Evolutionary conservation across 2,329 filamentous ascomycete genomes (phyloP), one percentile per base, ranked within the genome.

Genomic region (Stromatinia cepivora): DNA sequence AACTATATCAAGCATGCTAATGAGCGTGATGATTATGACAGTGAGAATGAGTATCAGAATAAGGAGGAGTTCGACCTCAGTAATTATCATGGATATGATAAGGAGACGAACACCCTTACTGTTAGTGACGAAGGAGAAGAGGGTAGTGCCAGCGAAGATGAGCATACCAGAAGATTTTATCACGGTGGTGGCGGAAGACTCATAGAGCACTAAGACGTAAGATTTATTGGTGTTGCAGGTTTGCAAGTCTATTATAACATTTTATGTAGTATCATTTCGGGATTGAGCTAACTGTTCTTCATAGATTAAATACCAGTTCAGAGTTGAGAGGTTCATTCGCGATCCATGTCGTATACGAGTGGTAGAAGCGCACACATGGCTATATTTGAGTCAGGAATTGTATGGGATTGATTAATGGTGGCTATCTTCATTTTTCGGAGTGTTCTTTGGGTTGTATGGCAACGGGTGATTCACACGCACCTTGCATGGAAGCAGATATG

Each of bases 21-120:
- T 63, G 28, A 39, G 13, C 61, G 46, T 7, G 22, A 52, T 39
- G 46, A 52, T n/a, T 63, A n/a, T 4, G 61, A 63, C 31, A 39
- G 13, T 13, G 42, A 72, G 20, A 56, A 69, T 17, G 54, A 59
- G 28, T 52, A 42, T 65, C 53, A 65, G 10, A 50, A 69, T 20
- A 20, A 22, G 13, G 62, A 66, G 17, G n/a, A 28, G 4, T 48
- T 61, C n/a, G 20, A 39, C 45, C n/a, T 64, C 8, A 39, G 10
- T 17, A 50, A 0, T 15, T 46, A 52, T 67, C 11, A 25, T 17
- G 34, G 66, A 20, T 28, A 28, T 28, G 9, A 39, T 15, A 8
- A 22, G 13, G 6, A 52, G 20, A 28, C 20, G 1, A 62, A 64
- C 11, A 67, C 22, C 4, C 28, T 67, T 64, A 31, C 39, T 28